phyloP scores from a whole-genome alignment of 805 yeast species.

The Candida vaughaniae region DNA sequence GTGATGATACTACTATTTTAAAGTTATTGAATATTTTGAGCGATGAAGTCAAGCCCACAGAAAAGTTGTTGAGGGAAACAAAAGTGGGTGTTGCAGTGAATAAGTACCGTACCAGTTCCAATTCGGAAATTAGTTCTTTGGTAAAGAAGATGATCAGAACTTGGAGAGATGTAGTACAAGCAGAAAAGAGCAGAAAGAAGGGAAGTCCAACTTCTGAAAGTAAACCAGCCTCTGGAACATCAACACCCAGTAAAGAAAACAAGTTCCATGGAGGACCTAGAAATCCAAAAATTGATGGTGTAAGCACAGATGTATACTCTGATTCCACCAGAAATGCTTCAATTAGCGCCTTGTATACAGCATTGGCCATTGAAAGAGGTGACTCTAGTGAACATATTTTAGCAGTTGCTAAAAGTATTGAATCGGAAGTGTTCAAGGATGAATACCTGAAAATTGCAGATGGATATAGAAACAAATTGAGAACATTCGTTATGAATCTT shows the following conservation, averaged over 20 bases:
- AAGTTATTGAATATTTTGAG: conserved; percentile 66
- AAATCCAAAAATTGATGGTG: conserved; percentile 78
- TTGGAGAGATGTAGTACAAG: conserved; percentile 89
- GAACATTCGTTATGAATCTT: conserved; percentile 83
- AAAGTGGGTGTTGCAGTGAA: conserved; percentile 97
- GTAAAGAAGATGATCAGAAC: conserved; percentile 80
- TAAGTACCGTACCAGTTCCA: conserved; percentile 69
- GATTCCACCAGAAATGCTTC: conserved; percentile 83
- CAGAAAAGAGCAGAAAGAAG: conserved; percentile 51
- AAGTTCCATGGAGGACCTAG: conserved; percentile 56
- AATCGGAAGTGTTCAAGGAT: conserved; percentile 61
- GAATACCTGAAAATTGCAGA: conserved; percentile 58
- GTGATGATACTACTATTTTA: conserved; percentile 59
- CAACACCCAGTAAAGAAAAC: conserved; percentile 28
- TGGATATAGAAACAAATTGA: conserved; percentile 75
- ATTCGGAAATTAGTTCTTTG: conserved; percentile 63
- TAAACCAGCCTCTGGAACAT: conserved; percentile 7
- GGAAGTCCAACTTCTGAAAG: conserved; percentile 6
- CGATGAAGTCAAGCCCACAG: conserved; percentile 78
- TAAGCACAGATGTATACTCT: conserved; percentile 65
- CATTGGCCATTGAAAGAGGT: conserved; percentile 77
- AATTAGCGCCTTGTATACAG: conserved; percentile 80
- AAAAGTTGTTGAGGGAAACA: conserved; percentile 82
- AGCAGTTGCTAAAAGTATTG: conserved; percentile 66
- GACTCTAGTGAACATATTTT: conserved; percentile 59